Percentiles rank a stretch among this genome's conserved stretches.
phyloP scores from a whole-genome alignment of 2,329 filamentous ascomycete genomes.

The Ophiostoma quercus region DNA sequence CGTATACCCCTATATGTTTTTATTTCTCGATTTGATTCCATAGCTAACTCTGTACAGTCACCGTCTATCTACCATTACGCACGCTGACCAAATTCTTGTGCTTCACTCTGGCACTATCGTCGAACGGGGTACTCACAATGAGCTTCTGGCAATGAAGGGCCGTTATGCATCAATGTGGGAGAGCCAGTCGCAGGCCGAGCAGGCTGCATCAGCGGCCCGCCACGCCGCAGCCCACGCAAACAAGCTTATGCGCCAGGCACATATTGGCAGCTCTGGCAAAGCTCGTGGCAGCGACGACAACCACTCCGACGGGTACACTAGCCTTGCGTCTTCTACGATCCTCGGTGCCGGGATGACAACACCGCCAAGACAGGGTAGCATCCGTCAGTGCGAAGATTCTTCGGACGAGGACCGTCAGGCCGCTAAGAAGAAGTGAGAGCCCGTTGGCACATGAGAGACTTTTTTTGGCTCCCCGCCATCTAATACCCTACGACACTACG shows the following conservation, averaged over 20 bases:
- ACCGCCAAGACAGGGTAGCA: constrained; percentile 29
- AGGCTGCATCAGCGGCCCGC: constrained; percentile 57
- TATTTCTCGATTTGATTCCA: no score
- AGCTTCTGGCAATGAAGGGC: constrained; percentile 64
- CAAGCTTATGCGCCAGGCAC: constrained; percentile 46
- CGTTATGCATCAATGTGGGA: constrained; percentile 83
- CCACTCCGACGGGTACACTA: constrained; percentile 43
- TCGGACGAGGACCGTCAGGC: constrained; percentile 24
- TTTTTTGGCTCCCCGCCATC: not conserved
- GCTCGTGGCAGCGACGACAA: constrained; percentile 34
- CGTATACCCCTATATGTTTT: constrained; percentile 34
- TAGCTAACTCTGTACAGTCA: constrained; percentile 45
- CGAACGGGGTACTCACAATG: constrained; percentile 46
- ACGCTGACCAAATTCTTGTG: constrained; percentile 31
- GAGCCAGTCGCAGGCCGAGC: constrained; percentile 57
- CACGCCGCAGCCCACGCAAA: constrained; percentile 40
- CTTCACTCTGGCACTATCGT: constrained; percentile 29
- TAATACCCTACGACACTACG: not conserved
- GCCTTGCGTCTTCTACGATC: constrained; percentile 43
- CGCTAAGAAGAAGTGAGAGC: constrained; percentile 3
- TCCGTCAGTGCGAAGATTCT: constrained; percentile 24
- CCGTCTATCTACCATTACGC: constrained; percentile 59
- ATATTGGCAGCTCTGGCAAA: constrained; percentile 36
- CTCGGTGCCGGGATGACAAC: constrained; percentile 35
- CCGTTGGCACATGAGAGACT: not conserved